Conservation (phyloP, 2,329 filamentous ascomycete genomes). For the Trichophyton simii region DNA sequence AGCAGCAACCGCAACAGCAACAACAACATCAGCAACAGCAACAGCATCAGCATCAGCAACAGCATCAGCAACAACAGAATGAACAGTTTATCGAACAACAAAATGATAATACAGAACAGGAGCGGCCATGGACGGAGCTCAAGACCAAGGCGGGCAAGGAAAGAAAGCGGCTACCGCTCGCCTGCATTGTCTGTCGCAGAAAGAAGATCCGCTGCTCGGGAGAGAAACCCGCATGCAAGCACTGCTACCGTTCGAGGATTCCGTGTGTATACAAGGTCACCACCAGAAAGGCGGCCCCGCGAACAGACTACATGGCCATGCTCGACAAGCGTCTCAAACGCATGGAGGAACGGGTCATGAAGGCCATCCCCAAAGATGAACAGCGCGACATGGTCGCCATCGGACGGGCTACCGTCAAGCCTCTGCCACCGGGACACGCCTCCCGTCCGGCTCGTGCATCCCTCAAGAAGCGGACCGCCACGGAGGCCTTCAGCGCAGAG, state of each 20-base stretch:
- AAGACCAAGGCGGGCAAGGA: conserved; percentile 94
- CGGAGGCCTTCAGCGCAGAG: conserved; percentile 76
- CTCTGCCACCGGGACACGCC: conserved; percentile 49
- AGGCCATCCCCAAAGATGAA: conserved; percentile 80
- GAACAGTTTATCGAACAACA: neutral
- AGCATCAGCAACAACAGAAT: neutral
- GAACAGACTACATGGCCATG: conserved; percentile 99
- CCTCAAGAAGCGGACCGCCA: conserved; percentile 66
- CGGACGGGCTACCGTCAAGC: conserved; percentile 72
- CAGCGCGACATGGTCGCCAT: conserved; percentile 55
- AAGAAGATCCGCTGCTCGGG: conserved; percentile 98
- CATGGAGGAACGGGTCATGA: conserved; percentile 97
- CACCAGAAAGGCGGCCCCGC: conserved; percentile 79
- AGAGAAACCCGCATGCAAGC: conserved; percentile 94
- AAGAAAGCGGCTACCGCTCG: conserved; percentile 78
- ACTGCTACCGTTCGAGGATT: conserved; percentile 81
- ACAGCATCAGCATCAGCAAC: neutral
- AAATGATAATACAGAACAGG: conserved; percentile 37
- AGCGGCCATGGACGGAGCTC: conserved; percentile 65
- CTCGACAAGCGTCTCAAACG: conserved; percentile 87
- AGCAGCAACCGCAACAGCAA: neutral
- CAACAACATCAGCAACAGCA: neutral
- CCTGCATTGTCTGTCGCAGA: conserved; percentile 86
- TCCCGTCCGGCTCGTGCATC: conserved; percentile 40
- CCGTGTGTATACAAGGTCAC: conserved; percentile 98